Evolutionary conservation across 108 stramenopile genomes (phyloP).

Genomic region (Nitzschia inconspicua): DNA sequence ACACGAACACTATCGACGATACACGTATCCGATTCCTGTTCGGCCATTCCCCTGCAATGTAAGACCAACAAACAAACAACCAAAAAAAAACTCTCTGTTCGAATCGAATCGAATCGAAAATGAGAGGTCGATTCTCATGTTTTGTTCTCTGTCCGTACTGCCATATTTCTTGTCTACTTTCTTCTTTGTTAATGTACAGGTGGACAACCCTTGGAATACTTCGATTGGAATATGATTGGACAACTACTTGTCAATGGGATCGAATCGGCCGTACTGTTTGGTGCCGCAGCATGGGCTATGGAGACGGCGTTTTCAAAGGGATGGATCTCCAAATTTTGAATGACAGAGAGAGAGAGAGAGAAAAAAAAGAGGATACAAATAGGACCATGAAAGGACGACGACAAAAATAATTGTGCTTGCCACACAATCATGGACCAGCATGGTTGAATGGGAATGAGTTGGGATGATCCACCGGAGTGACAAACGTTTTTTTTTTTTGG

Average conservation of each 20-base stretch:
- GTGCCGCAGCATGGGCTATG: conserved; percentile 63
- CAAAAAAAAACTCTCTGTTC: too few relatives aligned
- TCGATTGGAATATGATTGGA: conserved; percentile 67
- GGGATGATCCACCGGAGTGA: too few relatives aligned
- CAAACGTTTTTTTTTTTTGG: too few relatives aligned
- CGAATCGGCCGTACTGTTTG: conserved; percentile 67
- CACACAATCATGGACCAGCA: too few relatives aligned
- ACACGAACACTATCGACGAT: conserved; percentile 58
- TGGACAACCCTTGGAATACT: conserved; percentile 70
- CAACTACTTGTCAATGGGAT: conserved; percentile 56
- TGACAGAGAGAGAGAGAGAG: too few relatives aligned
- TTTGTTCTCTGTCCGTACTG: neutral
- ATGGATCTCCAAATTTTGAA: conserved; percentile 26
- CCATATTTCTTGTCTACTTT: neutral
- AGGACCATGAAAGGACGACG: too few relatives aligned
- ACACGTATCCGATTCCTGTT: conserved; percentile 50
- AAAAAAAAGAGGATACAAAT: too few relatives aligned
- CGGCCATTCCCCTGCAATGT: conserved; percentile 63
- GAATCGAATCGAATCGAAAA: too few relatives aligned
- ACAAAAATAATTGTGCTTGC: too few relatives aligned
- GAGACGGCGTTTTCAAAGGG: conserved; percentile 28
- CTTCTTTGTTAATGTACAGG: conserved; percentile 6
- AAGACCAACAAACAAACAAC: too few relatives aligned
- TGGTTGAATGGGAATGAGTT: too few relatives aligned
- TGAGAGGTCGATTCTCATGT: too few relatives aligned